These are phyloP conservation scores for Calycina herbarum DNA, from an alignment of 2,329 filamentous ascomycete species.

Conservation along the genomic window DNA sequence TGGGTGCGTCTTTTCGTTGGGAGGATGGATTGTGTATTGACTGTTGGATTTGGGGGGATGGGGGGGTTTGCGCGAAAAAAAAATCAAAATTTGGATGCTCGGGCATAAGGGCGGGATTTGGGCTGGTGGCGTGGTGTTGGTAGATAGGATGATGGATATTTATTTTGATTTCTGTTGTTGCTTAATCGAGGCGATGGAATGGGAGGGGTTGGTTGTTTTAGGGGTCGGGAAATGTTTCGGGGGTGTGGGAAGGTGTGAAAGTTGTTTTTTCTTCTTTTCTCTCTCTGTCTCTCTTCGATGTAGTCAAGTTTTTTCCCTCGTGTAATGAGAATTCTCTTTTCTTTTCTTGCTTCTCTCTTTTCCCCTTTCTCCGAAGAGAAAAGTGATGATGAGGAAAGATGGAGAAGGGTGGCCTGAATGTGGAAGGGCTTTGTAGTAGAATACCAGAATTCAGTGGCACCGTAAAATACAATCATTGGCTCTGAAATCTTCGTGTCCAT, in stretches of 20 bases:
- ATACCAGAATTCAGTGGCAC: not conserved
- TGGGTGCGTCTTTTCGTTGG: not conserved
- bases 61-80: not conserved
- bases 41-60: conserved; percentile 2
- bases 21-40: not conserved
- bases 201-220: conserved; percentile 2
- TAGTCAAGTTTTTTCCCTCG: not conserved
- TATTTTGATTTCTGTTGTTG: not conserved
- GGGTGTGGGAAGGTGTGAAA: not conserved
- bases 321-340: not conserved
- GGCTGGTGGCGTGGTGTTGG: conserved; percentile 1
- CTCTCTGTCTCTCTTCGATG: not conserved
- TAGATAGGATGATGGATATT: conserved; percentile 5
- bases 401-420: not conserved
- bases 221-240: not conserved
- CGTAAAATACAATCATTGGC: not conserved
- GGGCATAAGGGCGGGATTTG: not conserved
- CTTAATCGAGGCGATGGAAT: not conserved
- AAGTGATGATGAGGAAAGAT: not conserved
- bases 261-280: not conserved
- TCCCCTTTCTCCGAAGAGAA: no score
- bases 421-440: not conserved
- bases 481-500: not conserved
- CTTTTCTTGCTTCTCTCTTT: not conserved
- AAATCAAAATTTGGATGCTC: conserved; percentile 5